Percentiles rank a stretch among this genome's conserved stretches.
These are phyloP conservation scores for Moniliella sp. DNA, from an alignment of 1,284 basidiomycete species.

Conservation along the genomic window DNA sequence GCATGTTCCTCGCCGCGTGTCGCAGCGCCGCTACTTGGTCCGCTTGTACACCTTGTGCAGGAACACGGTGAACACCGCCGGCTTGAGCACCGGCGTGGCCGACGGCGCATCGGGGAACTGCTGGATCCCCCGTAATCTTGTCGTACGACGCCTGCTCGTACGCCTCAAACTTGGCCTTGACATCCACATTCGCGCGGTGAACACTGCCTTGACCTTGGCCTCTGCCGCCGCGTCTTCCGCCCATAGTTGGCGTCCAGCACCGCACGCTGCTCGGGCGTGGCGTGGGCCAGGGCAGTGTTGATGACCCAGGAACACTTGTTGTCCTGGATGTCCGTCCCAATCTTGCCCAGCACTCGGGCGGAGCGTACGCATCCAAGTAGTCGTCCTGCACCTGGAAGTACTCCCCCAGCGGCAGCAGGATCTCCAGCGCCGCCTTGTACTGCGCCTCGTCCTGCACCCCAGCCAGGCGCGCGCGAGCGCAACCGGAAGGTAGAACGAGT, in stretches of 20 bases:
- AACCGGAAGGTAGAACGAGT: slow-evolving; percentile 95
- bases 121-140: no score
- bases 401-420: slow-evolving; percentile 77
- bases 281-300: slow-evolving; percentile 56
- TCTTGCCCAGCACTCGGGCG: slow-evolving; percentile 82
- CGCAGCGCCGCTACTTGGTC: no score
- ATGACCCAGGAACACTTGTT: slow-evolving; percentile 98
- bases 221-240: slow-evolving; percentile 46
- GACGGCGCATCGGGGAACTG: no score
- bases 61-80: no score
- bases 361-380: slow-evolving; percentile 75
- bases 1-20: no score
- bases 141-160: slow-evolving; percentile 61
- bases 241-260: slow-evolving; percentile 60
- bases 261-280: slow-evolving; percentile 46
- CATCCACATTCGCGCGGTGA: slow-evolving; percentile 47
- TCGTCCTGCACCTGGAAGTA: slow-evolving; percentile 99
- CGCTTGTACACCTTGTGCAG: no score
- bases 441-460: slow-evolving; percentile 41
- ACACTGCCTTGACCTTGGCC: slow-evolving; percentile 55
- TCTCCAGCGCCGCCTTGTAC: slow-evolving; percentile 58
- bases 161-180: slow-evolving; percentile 43
- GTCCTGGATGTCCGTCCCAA: slow-evolving; percentile 84
- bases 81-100: no score
- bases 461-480: slow-evolving; percentile 62